Percentiles rank a stretch among this genome's conserved stretches.
Conservation (phyloP, 2,329 filamentous ascomycete species). For the Aspergillus pseudoglaucus region DNA sequence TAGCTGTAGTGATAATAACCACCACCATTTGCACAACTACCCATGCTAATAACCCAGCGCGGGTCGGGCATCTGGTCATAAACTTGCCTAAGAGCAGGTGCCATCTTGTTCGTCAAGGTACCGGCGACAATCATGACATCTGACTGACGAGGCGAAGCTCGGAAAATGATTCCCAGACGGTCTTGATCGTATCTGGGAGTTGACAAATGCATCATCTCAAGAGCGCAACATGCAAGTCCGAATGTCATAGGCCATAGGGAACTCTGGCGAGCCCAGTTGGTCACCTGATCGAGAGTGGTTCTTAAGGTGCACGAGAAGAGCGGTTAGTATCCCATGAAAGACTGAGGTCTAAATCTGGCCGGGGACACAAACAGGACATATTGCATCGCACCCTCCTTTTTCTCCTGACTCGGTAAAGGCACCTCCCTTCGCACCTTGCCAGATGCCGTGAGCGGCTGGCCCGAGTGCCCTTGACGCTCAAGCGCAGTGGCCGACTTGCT, state of each 20-base stretch:
- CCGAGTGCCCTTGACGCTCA: slow-evolving; percentile 27
- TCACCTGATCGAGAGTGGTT: slow-evolving; percentile 59
- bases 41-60: slow-evolving; percentile 82
- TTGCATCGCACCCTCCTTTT: slow-evolving; percentile 47
- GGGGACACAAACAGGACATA: slow-evolving; percentile 40
- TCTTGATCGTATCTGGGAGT: slow-evolving; percentile 88
- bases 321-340: neutral
- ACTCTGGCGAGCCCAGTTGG: slow-evolving; percentile 83
- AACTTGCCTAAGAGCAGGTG: slow-evolving; percentile 77
- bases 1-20: slow-evolving; percentile 89
- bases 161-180: slow-evolving; percentile 82
- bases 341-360: neutral
- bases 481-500: slow-evolving; percentile 38
- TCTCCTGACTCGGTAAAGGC: slow-evolving; percentile 44
- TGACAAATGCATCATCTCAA: slow-evolving; percentile 93
- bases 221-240: slow-evolving; percentile 80
- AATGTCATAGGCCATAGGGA: slow-evolving; percentile 92
- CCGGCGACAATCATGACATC: slow-evolving; percentile 93
- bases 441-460: slow-evolving; percentile 32
- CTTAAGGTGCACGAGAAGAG: slow-evolving; percentile 17
- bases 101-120: slow-evolving; percentile 95
- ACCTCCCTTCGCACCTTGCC: slow-evolving; percentile 44
- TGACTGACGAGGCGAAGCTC: slow-evolving; percentile 77
- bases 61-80: slow-evolving; percentile 97
- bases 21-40: slow-evolving; percentile 76